Conservation (phyloP, 2,329 filamentous ascomycete species). For the Calonectria multiphialidica region DNA sequence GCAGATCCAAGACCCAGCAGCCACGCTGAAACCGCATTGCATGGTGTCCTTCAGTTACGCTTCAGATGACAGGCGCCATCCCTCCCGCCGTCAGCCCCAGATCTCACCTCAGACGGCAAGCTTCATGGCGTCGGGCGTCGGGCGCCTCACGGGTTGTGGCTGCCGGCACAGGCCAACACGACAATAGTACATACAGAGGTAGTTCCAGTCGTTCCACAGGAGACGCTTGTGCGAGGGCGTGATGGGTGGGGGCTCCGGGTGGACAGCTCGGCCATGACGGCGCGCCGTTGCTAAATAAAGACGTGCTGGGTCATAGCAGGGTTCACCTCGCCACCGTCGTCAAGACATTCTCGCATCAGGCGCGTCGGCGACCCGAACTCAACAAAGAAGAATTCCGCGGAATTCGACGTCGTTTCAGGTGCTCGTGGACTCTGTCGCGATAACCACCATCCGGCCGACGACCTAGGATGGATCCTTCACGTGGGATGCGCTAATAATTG, state of each 20-base stretch:
- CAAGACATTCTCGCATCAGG: neutral
- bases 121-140: slow-evolving; percentile 6
- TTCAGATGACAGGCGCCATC: slow-evolving; percentile 21
- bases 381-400: neutral
- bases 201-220: neutral
- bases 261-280: slow-evolving; percentile 16
- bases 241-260: slow-evolving; percentile 6
- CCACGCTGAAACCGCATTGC: neutral
- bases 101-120: slow-evolving; percentile 23
- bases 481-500: slow-evolving; percentile 25
- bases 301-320: neutral
- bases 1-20: neutral
- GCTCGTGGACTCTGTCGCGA: neutral
- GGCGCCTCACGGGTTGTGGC: slow-evolving; percentile 10
- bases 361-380: neutral
- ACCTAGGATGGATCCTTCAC: slow-evolving; percentile 5
- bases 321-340: slow-evolving; percentile 10
- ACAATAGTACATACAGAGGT: neutral
- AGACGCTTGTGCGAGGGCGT: neutral
- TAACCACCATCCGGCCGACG: neutral
- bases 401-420: neutral
- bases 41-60: slow-evolving; percentile 1
- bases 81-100: slow-evolving; percentile 8
- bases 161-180: neutral
- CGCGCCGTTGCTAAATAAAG: slow-evolving; percentile 24